A percentile compares a stretch with the other conserved stretches of the same genome.
Evolutionary conservation across 805 yeast species (phyloP).

Genomic region (Yamadazyma phyllophila): DNA sequence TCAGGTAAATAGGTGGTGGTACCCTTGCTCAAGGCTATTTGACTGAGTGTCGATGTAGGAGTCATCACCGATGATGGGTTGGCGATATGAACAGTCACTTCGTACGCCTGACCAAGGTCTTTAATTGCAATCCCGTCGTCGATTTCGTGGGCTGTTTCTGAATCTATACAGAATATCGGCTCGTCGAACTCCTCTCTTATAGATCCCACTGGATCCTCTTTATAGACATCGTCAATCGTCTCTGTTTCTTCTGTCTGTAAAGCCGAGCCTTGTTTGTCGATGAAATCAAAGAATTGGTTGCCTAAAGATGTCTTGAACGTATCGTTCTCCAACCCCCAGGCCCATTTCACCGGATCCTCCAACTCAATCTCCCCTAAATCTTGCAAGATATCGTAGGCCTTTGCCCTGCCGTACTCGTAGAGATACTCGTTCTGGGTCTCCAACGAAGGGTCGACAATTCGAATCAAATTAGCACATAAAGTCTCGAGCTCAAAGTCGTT

Average conservation of each 20-base stretch:
- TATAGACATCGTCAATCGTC: slow-evolving; percentile 21
- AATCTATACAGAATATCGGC: slow-evolving; percentile 81
- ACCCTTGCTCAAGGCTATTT: slow-evolving; percentile 59
- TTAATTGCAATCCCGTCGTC: slow-evolving; percentile 87
- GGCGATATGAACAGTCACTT: slow-evolving; percentile 74
- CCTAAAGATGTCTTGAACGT: neutral
- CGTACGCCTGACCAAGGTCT: slow-evolving; percentile 25
- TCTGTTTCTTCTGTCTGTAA: neutral
- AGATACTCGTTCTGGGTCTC: slow-evolving; percentile 7
- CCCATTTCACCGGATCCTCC: slow-evolving; percentile 54
- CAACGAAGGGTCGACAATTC: slow-evolving; percentile 22
- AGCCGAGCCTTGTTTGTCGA: slow-evolving; percentile 1
- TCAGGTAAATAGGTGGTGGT: slow-evolving; percentile 75
- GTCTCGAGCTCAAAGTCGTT: slow-evolving; percentile 49
- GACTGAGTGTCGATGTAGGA: slow-evolving; percentile 40
- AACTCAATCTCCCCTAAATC: slow-evolving; percentile 22
- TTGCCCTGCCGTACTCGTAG: slow-evolving; percentile 49
- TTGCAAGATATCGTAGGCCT: slow-evolving; percentile 49
- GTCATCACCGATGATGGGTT: slow-evolving; percentile 73
- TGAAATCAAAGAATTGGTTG: slow-evolving; percentile 5
- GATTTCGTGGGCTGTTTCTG: slow-evolving; percentile 77
- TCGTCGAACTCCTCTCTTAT: slow-evolving; percentile 43
- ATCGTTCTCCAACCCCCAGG: slow-evolving; percentile 20
- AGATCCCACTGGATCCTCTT: slow-evolving; percentile 26
- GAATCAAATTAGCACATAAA: slow-evolving; percentile 35